Evolutionary conservation across 1,139 yeast genomes (phyloP).

Genomic region (Kurtzmaniella quercitrusa): DNA sequence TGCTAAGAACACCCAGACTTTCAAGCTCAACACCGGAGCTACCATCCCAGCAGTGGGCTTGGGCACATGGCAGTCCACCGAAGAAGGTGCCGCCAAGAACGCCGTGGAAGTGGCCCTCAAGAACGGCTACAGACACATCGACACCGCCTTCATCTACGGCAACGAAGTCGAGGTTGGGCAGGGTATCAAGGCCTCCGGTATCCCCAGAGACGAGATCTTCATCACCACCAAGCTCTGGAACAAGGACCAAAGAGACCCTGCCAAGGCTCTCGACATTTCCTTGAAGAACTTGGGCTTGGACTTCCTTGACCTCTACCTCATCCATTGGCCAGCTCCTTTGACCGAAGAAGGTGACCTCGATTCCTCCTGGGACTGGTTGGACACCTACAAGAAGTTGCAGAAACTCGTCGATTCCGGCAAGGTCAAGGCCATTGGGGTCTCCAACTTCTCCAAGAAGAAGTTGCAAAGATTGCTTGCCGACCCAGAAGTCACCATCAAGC

Average conservation of each 20-base stretch:
- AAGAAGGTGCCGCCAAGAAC: slow-evolving; percentile 54
- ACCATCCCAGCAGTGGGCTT: slow-evolving; percentile 67
- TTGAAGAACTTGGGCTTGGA: slow-evolving; percentile 67
- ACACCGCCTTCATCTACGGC: slow-evolving; percentile 65
- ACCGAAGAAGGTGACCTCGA: slow-evolving; percentile 17
- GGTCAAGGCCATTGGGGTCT: slow-evolving; percentile 57
- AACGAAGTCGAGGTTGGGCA: slow-evolving; percentile 68
- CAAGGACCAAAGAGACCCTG: slow-evolving; percentile 58
- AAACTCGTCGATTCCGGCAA: slow-evolving; percentile 54
- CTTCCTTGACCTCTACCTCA: slow-evolving; percentile 76
- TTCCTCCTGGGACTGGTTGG: slow-evolving; percentile 50
- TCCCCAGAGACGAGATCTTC: slow-evolving; percentile 67
- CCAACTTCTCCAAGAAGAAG: slow-evolving; percentile 48
- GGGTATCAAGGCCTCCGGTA: slow-evolving; percentile 59
- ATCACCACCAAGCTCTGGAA: slow-evolving; percentile 82
- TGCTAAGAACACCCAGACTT: slow-evolving; percentile 17
- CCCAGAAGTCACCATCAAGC: slow-evolving; percentile 34
- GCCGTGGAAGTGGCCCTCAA: slow-evolving; percentile 62
- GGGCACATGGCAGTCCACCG: slow-evolving; percentile 74
- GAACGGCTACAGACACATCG: slow-evolving; percentile 75
- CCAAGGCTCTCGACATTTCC: slow-evolving; percentile 55
- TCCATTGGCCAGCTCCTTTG: slow-evolving; percentile 77
- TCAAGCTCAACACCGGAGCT: slow-evolving; percentile 58
- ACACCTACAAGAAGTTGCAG: slow-evolving; percentile 72
- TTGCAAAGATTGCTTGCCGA: slow-evolving; percentile 44